A percentile compares a stretch with the other conserved stretches of the same genome.
Conservation (phyloP, 2,329 filamentous ascomycete genomes). For the Cordyceps tenuipes region DNA sequence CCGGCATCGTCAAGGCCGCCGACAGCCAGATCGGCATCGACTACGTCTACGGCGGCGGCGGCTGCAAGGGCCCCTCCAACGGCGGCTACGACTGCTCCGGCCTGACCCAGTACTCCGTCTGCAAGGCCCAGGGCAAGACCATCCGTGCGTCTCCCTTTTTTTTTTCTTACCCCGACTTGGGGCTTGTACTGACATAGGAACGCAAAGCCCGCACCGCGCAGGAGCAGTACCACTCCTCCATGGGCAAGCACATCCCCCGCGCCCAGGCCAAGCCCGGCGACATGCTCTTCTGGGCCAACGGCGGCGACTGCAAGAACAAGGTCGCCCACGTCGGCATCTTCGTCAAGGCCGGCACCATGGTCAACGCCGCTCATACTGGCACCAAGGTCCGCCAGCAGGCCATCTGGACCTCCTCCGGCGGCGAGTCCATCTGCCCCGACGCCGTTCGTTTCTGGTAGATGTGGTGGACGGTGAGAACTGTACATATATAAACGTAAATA, state of each 20-base stretch:
- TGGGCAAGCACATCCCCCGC: conserved; percentile 15
- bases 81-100: conserved; percentile 17
- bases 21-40: conserved; percentile 12
- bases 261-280: conserved; percentile 14
- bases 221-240: conserved; percentile 14
- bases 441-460: conserved; percentile 17
- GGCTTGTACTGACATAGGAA: neutral
- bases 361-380: conserved; percentile 15
- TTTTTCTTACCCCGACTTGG: no score
- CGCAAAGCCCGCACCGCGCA: conserved; percentile 13
- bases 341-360: conserved; percentile 13
- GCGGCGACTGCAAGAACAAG: conserved; percentile 14
- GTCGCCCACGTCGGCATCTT: conserved; percentile 16
- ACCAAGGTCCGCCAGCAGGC: conserved; percentile 15
- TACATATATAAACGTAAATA: neutral
- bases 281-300: conserved; percentile 15
- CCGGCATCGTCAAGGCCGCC: conserved; percentile 15
- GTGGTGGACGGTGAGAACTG: neutral
- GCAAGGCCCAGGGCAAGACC: conserved; percentile 15
- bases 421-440: conserved; percentile 15
- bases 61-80: conserved; percentile 14
- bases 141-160: conserved; percentile 14
- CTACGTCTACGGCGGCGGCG: conserved; percentile 15
- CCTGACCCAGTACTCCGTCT: conserved; percentile 16
- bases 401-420: conserved; percentile 15